Base-by-base conservation (phyloP, 768 basidiomycete species). In the Calvatia gigantea region DNA sequence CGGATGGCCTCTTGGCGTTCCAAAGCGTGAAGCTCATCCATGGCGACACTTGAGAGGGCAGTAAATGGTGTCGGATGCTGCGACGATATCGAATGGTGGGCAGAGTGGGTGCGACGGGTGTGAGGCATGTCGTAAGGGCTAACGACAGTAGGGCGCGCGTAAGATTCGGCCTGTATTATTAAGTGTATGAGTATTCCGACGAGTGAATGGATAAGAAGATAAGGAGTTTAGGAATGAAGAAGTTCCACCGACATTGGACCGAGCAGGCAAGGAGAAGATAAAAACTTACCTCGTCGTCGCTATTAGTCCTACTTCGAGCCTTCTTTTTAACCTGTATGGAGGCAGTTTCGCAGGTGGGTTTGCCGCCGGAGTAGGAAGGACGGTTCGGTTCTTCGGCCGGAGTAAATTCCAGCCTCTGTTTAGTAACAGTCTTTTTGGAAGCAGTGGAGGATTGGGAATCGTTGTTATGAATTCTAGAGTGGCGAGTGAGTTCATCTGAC, bases 401-500 rank as follows among this genome's bases (percentile, higher is more conserved):
- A n/a, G 62, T 58, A 45, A 62, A 62, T 11, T 63, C 63, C 21
- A 60, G 19, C 27, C 56, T 39, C 33, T 54, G 58, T 32, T 37
- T 55, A 35, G 58, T 31, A 50, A 62, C 48, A 53, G 60, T 61
- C 62, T 65, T 66, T 54, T 54, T 61, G 50, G 56, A 59, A 41
- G 47, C 27, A 31, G 57, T 55, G 58, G 38, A 60, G 41, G 44
- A 39, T 38, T 58, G 53, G 56, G 79, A 76, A 63, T 85, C 80
- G 60, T 80, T 83, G 67, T 83, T 85, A 71, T 99, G 96, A 62
- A 98, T 99, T 44, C 96, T 83, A 0, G 91, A 89, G 66, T 99
- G 96, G 55, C 96, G 83, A 27, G 96, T 99, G 60, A 99, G 84
- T 72, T 99, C 96, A 76, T 99, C 96, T n/a, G 92, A 94, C 57